A percentile compares a stretch with the other conserved stretches of the same genome.
phyloP scores from a whole-genome alignment of 2,329 filamentous ascomycete species.

The Ceratocystis ficicola region DNA sequence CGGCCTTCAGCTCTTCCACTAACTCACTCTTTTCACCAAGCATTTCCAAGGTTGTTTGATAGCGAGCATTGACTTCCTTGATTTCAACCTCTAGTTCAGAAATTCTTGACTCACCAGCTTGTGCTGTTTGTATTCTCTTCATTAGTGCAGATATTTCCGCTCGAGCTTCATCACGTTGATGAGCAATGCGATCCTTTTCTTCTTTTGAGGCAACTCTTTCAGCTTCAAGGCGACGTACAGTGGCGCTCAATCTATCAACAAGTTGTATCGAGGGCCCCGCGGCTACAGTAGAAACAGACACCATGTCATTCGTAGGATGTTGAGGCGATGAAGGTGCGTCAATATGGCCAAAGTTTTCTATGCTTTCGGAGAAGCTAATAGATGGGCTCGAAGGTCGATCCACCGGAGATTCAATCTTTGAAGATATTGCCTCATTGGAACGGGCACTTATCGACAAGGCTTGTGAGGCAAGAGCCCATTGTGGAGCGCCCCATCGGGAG shows the following conservation, averaged over 20 bases:
- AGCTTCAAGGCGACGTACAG: conserved; percentile 77
- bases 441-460: conserved; percentile 8
- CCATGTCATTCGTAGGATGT: conserved; percentile 66
- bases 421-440: conserved; percentile 4
- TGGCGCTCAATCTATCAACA: conserved; percentile 89
- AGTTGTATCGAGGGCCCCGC: conserved; percentile 89
- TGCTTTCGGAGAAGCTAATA: background rate
- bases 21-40: conserved; percentile 93
- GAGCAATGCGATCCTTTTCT: conserved; percentile 64
- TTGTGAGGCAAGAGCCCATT: background rate
- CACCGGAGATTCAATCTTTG: background rate
- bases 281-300: conserved; percentile 77
- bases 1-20: conserved; percentile 78
- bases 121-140: conserved; percentile 67
- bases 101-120: conserved; percentile 47
- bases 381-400: conserved; percentile 10
- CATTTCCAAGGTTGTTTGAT: conserved; percentile 86
- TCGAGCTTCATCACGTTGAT: conserved; percentile 86
- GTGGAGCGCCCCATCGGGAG: conserved; percentile 12
- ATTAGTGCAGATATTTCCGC: conserved; percentile 82
- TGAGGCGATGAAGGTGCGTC: conserved; percentile 50
- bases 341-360: conserved; percentile 33
- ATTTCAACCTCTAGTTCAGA: conserved; percentile 56
- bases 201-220: conserved; percentile 85
- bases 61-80: conserved; percentile 57